These are phyloP conservation scores for Drechslerella coelobrocha DNA, from an alignment of 2,329 filamentous ascomycete species.

Conservation along the genomic window DNA sequence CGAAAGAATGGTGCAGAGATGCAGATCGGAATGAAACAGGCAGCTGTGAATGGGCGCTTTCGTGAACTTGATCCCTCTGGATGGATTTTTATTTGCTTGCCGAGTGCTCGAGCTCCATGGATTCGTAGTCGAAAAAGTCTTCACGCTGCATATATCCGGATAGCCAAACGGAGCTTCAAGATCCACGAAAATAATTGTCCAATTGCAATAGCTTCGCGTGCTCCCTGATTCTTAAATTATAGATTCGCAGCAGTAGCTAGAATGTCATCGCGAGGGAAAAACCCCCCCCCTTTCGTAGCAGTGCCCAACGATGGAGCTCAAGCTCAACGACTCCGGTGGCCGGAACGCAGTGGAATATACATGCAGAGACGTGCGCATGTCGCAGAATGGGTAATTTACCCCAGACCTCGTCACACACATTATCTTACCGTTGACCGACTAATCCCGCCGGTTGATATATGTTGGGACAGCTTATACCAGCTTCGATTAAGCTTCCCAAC, in stretches of 20 bases:
- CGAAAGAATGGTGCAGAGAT: not conserved
- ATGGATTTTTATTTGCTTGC: not conserved
- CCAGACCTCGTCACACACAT: not conserved
- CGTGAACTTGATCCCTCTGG: not conserved
- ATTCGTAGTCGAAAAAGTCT: not conserved
- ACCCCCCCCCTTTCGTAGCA: no score
- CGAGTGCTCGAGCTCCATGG: not conserved
- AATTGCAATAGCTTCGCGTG: not conserved
- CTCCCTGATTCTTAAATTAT: not conserved
- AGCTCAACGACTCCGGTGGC: not conserved
- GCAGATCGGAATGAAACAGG: constrained; percentile 18
- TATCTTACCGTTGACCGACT: no score
- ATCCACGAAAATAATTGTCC: not conserved
- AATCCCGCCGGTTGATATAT: no score
- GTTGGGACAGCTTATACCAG: no score
- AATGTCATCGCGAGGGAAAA: not conserved
- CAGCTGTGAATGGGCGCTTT: constrained; percentile 1
- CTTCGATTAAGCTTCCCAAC: not conserved
- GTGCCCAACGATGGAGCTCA: not conserved
- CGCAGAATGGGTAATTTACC: not conserved
- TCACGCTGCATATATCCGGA: not conserved
- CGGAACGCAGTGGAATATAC: not conserved
- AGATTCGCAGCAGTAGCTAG: no score
- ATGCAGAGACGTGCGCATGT: not conserved
- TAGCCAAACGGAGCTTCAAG: not conserved